Evolutionary conservation across 1,284 basidiomycete species (phyloP), one percentile per base, ranked within the genome.

Genomic region (Apiotrichum montevideense): DNA sequence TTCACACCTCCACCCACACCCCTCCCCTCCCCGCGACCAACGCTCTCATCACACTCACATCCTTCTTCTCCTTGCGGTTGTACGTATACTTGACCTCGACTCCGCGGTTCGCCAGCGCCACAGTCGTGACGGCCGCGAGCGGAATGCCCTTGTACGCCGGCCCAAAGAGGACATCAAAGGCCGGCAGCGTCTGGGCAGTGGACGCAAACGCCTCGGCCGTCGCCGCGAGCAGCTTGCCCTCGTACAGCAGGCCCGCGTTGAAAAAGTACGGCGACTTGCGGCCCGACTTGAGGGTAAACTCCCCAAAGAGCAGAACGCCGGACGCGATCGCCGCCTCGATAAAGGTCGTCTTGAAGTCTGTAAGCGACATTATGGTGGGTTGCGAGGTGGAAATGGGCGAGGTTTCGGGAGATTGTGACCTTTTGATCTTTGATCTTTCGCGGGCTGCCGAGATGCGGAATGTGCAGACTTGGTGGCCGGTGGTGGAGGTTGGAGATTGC

Each of bases 131-230:
- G 0, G 95, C 88, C 0, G 92, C 94, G 49, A 99, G 85, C 0
- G 95, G 85, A 69, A 98, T 98, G 43, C 93, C 95, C 79, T 98
- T 98, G 81, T 98, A 98, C 3, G 96, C 95, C 0, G 95, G 96
- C 0, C 95, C 96, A 69, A 98, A 97, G 35, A 98, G 82, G 45
- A 98, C 84, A 67, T 96, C 92, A 66, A 97, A 96, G 53, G 80
- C 67, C 2, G 86, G 85, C 13, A 88, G 74, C 6, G 66, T 62
- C 4, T 73, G 63, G 9, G 80, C 66, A 34, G 80, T 71, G 52
- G 85, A 77, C 4, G 95, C 91, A 68, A 96, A 98, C 13, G 94
- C 91, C n/a, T 82, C 80, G 7, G 92, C 87, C 34, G 96, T 80
- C 6, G 86, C 82, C 42, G 86, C 79, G 40, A 98, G 84, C 43